These are phyloP conservation scores for Verbena officinalis DNA, from an alignment of 257 asterid genomes.

Conservation along the genomic window DNA sequence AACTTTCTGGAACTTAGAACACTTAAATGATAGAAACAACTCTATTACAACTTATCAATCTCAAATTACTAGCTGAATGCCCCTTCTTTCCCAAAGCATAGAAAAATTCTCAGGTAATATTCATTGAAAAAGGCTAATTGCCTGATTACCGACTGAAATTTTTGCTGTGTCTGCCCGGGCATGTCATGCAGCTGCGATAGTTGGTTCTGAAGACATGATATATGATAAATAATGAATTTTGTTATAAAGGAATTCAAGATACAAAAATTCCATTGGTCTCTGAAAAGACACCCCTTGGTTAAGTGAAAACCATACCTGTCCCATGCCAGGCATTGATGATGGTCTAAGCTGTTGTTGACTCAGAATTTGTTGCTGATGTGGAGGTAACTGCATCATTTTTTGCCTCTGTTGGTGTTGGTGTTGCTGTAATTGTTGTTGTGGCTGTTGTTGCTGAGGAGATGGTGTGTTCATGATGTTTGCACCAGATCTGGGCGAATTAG, in stretches of 20 bases:
- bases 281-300: too few species aligned
- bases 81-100: slow-evolving; percentile 17
- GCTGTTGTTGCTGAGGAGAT: slow-evolving; percentile 92
- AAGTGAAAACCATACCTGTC: slow-evolving; percentile 75
- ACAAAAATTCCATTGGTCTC: slow-evolving; percentile 2
- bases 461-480: slow-evolving; percentile 93
- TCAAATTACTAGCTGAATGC: slow-evolving; percentile 20
- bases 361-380: slow-evolving; percentile 80
- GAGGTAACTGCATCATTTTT: slow-evolving; percentile 81
- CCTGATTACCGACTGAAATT: slow-evolving; percentile 67
- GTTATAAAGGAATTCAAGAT: slow-evolving; percentile 5
- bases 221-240: slow-evolving; percentile 23
- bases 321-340: slow-evolving; percentile 76
- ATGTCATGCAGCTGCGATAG: slow-evolving; percentile 74
- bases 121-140: slow-evolving; percentile 12
- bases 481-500: slow-evolving; percentile 91
- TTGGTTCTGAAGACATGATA: slow-evolving; percentile 60
- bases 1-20: slow-evolving; percentile 2
- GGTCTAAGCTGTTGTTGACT: slow-evolving; percentile 86
- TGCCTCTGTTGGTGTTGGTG: slow-evolving; percentile 76
- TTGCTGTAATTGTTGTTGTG: slow-evolving; percentile 59
- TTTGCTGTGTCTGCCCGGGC: slow-evolving; percentile 72
- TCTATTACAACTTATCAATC: slow-evolving; percentile 13
- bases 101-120: slow-evolving; percentile 6
- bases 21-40: neutral